Evolutionary conservation across 2,329 filamentous ascomycete species (phyloP).

Genomic region (Aspergillus niger): DNA sequence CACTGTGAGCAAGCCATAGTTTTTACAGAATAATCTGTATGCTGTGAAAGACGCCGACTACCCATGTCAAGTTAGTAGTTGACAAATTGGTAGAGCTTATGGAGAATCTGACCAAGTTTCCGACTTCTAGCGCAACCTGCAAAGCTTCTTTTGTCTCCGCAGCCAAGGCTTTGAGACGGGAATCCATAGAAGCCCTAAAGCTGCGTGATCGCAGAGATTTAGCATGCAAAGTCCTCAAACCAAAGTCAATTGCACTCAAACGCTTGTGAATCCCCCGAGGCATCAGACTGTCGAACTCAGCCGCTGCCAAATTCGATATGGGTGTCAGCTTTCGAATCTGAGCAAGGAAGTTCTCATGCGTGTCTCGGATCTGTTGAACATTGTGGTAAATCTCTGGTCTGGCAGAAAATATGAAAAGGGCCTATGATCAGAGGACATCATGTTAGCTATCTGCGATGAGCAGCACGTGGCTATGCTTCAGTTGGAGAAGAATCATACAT

Average conservation of each 20-base stretch:
- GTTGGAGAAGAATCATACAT: conserved; percentile 59
- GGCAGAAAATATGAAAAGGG: conserved; percentile 73
- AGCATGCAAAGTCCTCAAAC: conserved; percentile 32
- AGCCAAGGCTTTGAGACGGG: conserved; percentile 39
- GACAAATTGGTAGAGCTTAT: no score
- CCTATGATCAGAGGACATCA: conserved; percentile 52
- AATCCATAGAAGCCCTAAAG: conserved; percentile 31
- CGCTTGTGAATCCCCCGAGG: conserved; percentile 45
- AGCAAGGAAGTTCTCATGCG: conserved; percentile 79
- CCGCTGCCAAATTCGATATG: conserved; percentile 50
- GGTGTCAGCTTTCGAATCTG: conserved; percentile 73
- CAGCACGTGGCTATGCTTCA: background rate
- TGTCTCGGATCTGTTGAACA: conserved; percentile 73
- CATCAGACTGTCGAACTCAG: conserved; percentile 24
- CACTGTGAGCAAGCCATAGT: conserved; percentile 81
- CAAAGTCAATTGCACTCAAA: conserved; percentile 51
- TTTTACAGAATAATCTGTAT: conserved; percentile 90
- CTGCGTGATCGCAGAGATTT: conserved; percentile 33
- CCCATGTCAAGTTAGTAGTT: conserved; percentile 48
- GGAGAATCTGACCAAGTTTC: conserved; percentile 48
- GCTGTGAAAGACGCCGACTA: conserved; percentile 80
- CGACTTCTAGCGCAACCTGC: conserved; percentile 57
- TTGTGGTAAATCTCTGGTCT: conserved; percentile 76
- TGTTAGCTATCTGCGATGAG: conserved; percentile 1
- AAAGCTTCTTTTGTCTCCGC: conserved; percentile 58